These are phyloP conservation scores for Ustilago bromivora DNA, from an alignment of 1,284 basidiomycete genomes.

Conservation along the genomic window DNA sequence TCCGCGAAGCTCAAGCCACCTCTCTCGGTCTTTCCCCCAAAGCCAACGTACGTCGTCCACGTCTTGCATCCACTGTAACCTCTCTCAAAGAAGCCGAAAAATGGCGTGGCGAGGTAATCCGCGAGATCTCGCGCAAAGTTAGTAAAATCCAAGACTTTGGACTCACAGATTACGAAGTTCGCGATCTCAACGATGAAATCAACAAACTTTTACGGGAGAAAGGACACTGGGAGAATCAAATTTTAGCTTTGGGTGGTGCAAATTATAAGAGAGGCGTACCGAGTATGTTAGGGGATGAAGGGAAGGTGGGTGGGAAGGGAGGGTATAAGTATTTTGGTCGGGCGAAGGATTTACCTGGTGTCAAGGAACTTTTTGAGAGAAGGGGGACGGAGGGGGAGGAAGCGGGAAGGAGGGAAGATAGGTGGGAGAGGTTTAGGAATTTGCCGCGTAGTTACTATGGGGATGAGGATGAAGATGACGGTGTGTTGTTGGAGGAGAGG, in stretches of 20 bases:
- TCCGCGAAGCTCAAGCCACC: conserved; percentile 93
- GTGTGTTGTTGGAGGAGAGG: conserved; percentile 73
- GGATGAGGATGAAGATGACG: conserved; percentile 86
- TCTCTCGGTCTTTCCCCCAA: conserved; percentile 86
- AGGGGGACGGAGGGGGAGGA: conserved; percentile 81
- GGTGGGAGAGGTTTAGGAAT: conserved; percentile 88
- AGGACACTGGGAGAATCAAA: conserved; percentile 96
- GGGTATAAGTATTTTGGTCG: conserved; percentile 99
- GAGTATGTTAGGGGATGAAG: conserved; percentile 87
- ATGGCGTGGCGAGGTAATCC: conserved; percentile 92
- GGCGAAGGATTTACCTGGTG: conserved; percentile 94
- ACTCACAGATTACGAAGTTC: conserved; percentile 93
- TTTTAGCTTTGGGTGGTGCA: conserved; percentile 91
- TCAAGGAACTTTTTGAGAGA: conserved; percentile 89
- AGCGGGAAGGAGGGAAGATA: conserved; percentile 77
- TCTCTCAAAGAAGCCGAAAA: conserved; percentile 91
- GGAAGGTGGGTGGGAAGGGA: conserved; percentile 80
- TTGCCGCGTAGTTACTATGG: conserved; percentile 92
- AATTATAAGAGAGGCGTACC: conserved; percentile 89
- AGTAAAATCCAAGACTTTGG: conserved; percentile 96
- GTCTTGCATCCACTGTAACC: conserved; percentile 90
- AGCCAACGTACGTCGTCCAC: conserved; percentile 81
- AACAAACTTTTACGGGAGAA: conserved; percentile 96
- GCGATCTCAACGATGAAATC: conserved; percentile 97
- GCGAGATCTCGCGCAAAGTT: conserved; percentile 95